Evolutionary conservation across 331 rosid genomes (phyloP).

Genomic region (Prunus yedoensis): DNA sequence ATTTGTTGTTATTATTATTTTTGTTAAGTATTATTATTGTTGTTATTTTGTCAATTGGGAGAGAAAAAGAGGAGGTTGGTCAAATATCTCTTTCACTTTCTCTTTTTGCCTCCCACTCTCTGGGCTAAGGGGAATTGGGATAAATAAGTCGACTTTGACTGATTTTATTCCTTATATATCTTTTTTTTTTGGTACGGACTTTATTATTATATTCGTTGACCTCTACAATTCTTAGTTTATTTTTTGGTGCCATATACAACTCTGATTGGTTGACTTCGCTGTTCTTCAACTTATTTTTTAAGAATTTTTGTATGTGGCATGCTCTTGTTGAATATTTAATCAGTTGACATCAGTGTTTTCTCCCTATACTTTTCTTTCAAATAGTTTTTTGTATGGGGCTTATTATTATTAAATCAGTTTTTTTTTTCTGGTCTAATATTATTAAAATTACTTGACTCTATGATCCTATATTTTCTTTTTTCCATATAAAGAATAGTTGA

Average conservation of each 20-base stretch:
- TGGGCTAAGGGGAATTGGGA: not conserved
- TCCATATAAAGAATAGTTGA: not conserved
- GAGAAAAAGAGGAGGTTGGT: not conserved
- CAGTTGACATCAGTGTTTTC: not conserved
- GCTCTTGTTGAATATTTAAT: not conserved
- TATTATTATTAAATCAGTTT: not conserved
- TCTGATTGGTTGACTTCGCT: not conserved
- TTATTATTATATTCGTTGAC: not conserved
- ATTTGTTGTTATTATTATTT: no score
- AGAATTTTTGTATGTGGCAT: not conserved
- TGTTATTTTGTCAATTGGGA: no score
- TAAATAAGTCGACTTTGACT: not conserved
- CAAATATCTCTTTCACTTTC: not conserved
- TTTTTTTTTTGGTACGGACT: not conserved
- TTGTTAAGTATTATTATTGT: no score
- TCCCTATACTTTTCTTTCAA: not conserved
- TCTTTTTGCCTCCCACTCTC: not conserved
- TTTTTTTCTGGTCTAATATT: not conserved
- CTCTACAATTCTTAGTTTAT: not conserved
- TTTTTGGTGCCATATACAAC: not conserved
- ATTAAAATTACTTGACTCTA: not conserved
- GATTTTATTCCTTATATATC: not conserved
- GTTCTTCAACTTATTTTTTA: not conserved
- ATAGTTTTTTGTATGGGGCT: not conserved
- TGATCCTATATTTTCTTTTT: not conserved